Percentiles rank a stretch among this genome's conserved stretches.
Conservation (phyloP, 2,329 filamentous ascomycete species). For the Beauveria sp. region DNA sequence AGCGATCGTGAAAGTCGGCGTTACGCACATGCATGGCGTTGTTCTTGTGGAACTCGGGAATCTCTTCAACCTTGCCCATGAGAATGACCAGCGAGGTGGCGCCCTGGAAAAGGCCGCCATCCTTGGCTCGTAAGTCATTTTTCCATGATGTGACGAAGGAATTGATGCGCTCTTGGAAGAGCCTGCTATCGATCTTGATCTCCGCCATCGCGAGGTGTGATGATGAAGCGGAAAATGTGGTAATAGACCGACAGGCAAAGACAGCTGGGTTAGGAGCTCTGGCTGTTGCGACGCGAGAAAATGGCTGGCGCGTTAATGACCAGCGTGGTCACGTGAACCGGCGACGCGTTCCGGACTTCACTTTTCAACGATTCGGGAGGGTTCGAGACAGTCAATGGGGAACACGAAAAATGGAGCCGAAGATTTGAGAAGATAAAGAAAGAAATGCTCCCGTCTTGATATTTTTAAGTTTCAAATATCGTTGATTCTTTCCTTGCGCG, state of each 20-base stretch:
- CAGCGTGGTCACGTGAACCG: constrained; percentile 28
- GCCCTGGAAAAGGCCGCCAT: constrained; percentile 75
- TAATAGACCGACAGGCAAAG: constrained; percentile 19
- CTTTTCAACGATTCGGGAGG: neutral
- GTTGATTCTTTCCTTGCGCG: neutral
- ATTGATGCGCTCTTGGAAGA: constrained; percentile 88
- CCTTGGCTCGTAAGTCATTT: constrained; percentile 82
- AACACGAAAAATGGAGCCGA: neutral
- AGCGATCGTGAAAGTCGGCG: neutral
- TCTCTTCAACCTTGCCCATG: constrained; percentile 92
- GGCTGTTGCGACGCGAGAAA: constrained; percentile 30
- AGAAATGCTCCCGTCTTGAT: neutral
- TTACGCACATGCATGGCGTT: constrained; percentile 67
- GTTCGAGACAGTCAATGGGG: neutral
- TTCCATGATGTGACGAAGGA: constrained; percentile 91
- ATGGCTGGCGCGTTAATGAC: constrained; percentile 36
- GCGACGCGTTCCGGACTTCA: neutral
- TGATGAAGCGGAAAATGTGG: constrained; percentile 18
- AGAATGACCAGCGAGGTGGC: constrained; percentile 80
- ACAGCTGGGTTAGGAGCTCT: constrained; percentile 19
- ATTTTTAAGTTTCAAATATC: neutral
- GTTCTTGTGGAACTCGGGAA: constrained; percentile 84
- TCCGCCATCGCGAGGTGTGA: constrained; percentile 54
- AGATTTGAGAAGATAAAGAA: neutral
- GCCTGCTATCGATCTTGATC: constrained; percentile 90